Conservation (phyloP, 2,329 filamentous ascomycete genomes). For the Aureobasidium namibiae region DNA sequence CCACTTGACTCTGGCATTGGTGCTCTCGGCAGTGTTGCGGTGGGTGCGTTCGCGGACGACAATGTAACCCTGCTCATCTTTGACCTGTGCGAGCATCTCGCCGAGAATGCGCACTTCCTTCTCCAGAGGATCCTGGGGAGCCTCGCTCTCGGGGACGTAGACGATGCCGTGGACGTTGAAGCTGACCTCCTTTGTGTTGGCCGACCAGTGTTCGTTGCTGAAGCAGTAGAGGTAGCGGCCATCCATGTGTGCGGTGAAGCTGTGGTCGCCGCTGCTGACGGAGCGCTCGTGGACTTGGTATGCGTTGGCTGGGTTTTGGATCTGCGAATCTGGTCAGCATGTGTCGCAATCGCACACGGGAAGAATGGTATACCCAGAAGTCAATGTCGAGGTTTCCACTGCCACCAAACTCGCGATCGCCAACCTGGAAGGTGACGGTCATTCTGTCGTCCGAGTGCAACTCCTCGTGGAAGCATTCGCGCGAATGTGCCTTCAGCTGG, state of each 20-base stretch:
- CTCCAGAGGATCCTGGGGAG: slow-evolving; percentile 80
- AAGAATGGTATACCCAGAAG: slow-evolving; percentile 69
- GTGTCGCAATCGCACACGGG: background rate
- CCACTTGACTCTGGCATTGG: slow-evolving; percentile 96
- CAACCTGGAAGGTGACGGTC: slow-evolving; percentile 95
- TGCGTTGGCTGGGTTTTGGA: slow-evolving; percentile 67
- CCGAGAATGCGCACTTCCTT: slow-evolving; percentile 78
- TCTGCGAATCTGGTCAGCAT: slow-evolving; percentile 37
- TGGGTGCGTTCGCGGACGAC: slow-evolving; percentile 91
- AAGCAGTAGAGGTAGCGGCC: slow-evolving; percentile 97
- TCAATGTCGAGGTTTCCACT: slow-evolving; percentile 94
- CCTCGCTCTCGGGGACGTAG: slow-evolving; percentile 84
- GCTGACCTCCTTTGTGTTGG: slow-evolving; percentile 92
- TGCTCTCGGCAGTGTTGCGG: slow-evolving; percentile 97
- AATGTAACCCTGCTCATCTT: slow-evolving; percentile 97
- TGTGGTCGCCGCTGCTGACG: slow-evolving; percentile 85
- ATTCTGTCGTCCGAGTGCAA: slow-evolving; percentile 93
- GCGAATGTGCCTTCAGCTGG: slow-evolving; percentile 81
- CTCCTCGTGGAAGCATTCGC: slow-evolving; percentile 95
- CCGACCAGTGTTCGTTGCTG: slow-evolving; percentile 96
- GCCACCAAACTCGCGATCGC: slow-evolving; percentile 89
- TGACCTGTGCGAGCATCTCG: slow-evolving; percentile 82
- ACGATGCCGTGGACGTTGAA: slow-evolving; percentile 99
- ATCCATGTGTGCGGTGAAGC: slow-evolving; percentile 76
- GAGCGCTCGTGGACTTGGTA: slow-evolving; percentile 74